Conservation (phyloP, 495 filamentous ascomycete species). For the Hypoxylon trugodes region DNA sequence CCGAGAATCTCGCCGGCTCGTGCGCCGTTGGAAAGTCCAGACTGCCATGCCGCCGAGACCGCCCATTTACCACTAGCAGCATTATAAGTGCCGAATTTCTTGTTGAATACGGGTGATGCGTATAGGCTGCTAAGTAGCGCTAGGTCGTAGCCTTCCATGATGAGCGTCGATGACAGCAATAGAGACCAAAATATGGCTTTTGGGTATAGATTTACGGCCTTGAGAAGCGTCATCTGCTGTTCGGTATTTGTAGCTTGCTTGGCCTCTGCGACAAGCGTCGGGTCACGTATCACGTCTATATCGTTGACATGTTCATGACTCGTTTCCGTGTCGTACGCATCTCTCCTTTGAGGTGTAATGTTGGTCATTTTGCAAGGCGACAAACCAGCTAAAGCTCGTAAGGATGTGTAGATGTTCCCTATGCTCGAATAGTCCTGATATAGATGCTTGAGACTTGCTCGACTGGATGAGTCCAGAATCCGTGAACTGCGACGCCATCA, state of each 20-base stretch:
- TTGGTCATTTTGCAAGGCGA: no score
- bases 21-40: constrained; percentile 48
- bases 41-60: constrained; percentile 49
- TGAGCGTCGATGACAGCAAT: constrained; percentile 58
- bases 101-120: constrained; percentile 46
- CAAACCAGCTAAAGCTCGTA: no score
- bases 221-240: constrained; percentile 50
- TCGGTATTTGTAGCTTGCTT: constrained; percentile 46
- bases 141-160: constrained; percentile 68
- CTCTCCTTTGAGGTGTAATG: neutral
- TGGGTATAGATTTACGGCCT: constrained; percentile 54
- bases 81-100: constrained; percentile 44
- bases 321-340: constrained; percentile 1
- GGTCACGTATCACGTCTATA: constrained; percentile 14
- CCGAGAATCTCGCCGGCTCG: constrained; percentile 51
- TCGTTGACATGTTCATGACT: constrained; percentile 9
- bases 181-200: constrained; percentile 61
- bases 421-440: neutral
- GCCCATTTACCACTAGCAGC: constrained; percentile 36
- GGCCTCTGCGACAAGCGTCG: constrained; percentile 38
- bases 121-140: constrained; percentile 46
- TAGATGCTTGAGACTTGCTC: neutral
- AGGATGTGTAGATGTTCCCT: no score
- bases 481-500: neutral
- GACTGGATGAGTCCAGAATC: neutral